Conservation (phyloP, 306 rosid species). For the Lupinus albus region DNA sequence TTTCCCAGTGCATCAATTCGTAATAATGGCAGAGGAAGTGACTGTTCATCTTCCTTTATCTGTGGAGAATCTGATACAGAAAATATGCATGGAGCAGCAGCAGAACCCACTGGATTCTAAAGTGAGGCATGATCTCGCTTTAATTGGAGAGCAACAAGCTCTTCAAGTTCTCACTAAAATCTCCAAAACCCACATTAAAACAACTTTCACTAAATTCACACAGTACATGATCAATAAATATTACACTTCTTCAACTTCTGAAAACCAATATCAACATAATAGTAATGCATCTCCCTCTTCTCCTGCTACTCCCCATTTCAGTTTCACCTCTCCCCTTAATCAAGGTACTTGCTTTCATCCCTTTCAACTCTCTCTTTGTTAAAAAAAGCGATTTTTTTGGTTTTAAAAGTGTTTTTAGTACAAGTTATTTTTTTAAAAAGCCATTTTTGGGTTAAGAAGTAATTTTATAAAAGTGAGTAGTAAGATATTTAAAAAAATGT, state of each 20-base stretch:
- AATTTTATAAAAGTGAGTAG: no score
- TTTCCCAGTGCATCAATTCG: no score
- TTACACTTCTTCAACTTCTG: no score
- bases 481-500: no score
- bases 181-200: not conserved
- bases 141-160: slow-evolving; percentile 40
- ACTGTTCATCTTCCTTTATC: slow-evolving; percentile 32
- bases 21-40: not conserved
- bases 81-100: slow-evolving; percentile 25
- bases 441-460: no score
- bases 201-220: slow-evolving; percentile 31
- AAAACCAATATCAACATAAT: no score
- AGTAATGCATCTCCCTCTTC: not conserved
- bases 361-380: not conserved
- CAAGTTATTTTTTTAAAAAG: no score
- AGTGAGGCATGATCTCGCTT: slow-evolving; percentile 23
- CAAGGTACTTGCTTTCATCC: not conserved
- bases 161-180: slow-evolving; percentile 17
- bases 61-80: slow-evolving; percentile 33
- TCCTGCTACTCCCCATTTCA: not conserved
- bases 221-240: not conserved
- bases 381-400: no score
- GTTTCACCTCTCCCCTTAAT: not conserved
- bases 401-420: no score
- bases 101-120: slow-evolving; percentile 17